These are phyloP conservation scores for Calonectria naviculata DNA, from an alignment of 2,329 filamentous ascomycete genomes.

Conservation along the genomic window DNA sequence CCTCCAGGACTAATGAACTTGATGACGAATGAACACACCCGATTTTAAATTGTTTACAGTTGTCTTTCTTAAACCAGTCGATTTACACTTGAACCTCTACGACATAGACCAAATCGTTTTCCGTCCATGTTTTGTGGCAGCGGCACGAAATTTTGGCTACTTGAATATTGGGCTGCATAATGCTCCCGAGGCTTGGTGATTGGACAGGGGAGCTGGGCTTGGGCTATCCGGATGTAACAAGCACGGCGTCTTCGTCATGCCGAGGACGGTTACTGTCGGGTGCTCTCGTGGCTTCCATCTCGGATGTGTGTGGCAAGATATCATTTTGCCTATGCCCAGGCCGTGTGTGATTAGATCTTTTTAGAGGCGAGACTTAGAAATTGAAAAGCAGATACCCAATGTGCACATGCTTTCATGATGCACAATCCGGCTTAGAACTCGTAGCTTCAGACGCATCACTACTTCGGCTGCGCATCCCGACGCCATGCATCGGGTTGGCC, in stretches of 20 bases:
- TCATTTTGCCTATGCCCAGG: slow-evolving; percentile 25
- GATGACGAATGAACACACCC: slow-evolving; percentile 27
- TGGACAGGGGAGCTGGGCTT: neutral
- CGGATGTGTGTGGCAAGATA: slow-evolving; percentile 12
- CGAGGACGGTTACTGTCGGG: slow-evolving; percentile 11
- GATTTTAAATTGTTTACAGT: slow-evolving; percentile 23
- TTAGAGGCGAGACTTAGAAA: slow-evolving; percentile 34
- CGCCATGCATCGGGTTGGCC: slow-evolving; percentile 13
- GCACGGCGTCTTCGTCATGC: neutral
- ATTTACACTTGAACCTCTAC: slow-evolving; percentile 12
- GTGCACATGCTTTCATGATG: slow-evolving; percentile 14
- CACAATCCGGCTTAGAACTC: neutral
- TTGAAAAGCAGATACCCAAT: slow-evolving; percentile 39
- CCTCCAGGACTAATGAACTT: slow-evolving; percentile 40
- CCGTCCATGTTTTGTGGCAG: neutral
- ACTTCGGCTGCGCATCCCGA: slow-evolving; percentile 12
- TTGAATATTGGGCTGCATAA: slow-evolving; percentile 2
- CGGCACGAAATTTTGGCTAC: slow-evolving; percentile 8
- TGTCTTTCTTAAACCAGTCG: slow-evolving; percentile 10
- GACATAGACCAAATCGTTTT: slow-evolving; percentile 8
- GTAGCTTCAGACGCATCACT: slow-evolving; percentile 2
- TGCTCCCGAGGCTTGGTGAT: slow-evolving; percentile 4
- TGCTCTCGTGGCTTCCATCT: slow-evolving; percentile 12
- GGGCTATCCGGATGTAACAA: slow-evolving; percentile 8
- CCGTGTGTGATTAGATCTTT: slow-evolving; percentile 31